Evolutionary conservation across 2,329 filamentous ascomycete genomes (phyloP).

Genomic region (Diaporthe eres): DNA sequence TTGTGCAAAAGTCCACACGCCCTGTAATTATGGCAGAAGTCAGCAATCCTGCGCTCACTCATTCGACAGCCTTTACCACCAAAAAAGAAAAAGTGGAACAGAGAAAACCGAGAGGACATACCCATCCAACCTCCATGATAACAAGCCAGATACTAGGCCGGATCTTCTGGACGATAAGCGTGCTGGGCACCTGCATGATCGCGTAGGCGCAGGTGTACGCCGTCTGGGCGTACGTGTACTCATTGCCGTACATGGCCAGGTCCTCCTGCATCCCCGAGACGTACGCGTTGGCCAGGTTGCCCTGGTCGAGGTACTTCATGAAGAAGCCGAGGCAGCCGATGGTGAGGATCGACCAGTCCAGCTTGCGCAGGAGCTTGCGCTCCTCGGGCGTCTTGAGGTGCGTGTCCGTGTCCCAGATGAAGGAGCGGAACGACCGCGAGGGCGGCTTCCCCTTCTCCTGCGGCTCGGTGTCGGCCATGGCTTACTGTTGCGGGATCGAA

Average conservation of each 20-base stretch:
- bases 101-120: conserved; percentile 1
- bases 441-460: background rate
- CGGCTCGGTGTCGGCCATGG: conserved; percentile 1
- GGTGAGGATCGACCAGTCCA: conserved; percentile 46
- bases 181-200: conserved; percentile 51
- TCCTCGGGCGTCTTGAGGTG: conserved; percentile 48
- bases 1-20: conserved; percentile 49
- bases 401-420: conserved; percentile 49
- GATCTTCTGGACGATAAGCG: conserved; percentile 49
- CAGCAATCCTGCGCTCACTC: background rate
- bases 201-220: conserved; percentile 47
- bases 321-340: conserved; percentile 46
- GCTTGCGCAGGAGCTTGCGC: conserved; percentile 46
- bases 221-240: conserved; percentile 46
- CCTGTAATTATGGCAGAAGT: background rate
- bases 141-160: conserved; percentile 51
- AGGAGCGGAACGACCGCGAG: conserved; percentile 43
- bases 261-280: conserved; percentile 47
- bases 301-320: conserved; percentile 49
- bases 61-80: background rate
- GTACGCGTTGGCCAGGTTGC: conserved; percentile 46
- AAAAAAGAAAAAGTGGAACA: background rate
- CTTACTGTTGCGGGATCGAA: no score
- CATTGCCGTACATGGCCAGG: conserved; percentile 44
- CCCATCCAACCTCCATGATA: conserved; percentile 50